Conservation (phyloP, 331 rosid genomes). For the Quercus phellos region DNA sequence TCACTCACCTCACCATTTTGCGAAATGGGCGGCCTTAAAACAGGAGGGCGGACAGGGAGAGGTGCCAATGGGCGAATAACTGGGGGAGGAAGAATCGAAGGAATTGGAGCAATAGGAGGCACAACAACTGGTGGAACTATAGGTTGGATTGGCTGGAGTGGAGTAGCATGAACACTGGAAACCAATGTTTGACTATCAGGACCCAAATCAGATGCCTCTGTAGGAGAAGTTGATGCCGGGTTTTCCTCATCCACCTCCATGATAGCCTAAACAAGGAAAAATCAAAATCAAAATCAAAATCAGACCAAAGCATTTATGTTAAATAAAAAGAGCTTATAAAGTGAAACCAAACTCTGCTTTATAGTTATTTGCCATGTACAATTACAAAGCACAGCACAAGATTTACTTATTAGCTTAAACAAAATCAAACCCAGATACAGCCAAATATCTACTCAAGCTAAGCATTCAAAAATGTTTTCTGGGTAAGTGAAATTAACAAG, state of each 20-base stretch:
- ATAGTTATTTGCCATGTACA: neutral
- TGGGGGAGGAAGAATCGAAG: constrained; percentile 36
- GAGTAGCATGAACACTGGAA: constrained; percentile 24
- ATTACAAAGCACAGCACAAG: too few relatives aligned
- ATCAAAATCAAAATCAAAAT: neutral
- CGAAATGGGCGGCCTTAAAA: constrained; percentile 36
- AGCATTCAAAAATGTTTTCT: too few relatives aligned
- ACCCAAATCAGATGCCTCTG: constrained; percentile 40
- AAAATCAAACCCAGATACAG: too few relatives aligned
- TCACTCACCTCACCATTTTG: constrained; percentile 66
- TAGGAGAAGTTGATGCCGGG: constrained; percentile 25
- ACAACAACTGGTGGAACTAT: constrained; percentile 35
- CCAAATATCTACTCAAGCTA: too few relatives aligned
- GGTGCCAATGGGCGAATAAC: constrained; percentile 49
- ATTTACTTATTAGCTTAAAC: too few relatives aligned
- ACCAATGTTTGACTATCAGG: constrained; percentile 34
- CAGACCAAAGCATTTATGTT: neutral
- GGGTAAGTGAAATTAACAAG: too few relatives aligned
- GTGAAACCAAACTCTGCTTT: neutral
- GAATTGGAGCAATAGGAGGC: constrained; percentile 63
- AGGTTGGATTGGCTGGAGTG: constrained; percentile 35
- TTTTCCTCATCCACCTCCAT: constrained; percentile 63
- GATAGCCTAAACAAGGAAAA: constrained; percentile 27
- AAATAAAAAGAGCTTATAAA: neutral
- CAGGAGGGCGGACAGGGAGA: constrained; percentile 54